phyloP scores from a whole-genome alignment of 768 basidiomycete species.

The Boletus rex-veris region DNA sequence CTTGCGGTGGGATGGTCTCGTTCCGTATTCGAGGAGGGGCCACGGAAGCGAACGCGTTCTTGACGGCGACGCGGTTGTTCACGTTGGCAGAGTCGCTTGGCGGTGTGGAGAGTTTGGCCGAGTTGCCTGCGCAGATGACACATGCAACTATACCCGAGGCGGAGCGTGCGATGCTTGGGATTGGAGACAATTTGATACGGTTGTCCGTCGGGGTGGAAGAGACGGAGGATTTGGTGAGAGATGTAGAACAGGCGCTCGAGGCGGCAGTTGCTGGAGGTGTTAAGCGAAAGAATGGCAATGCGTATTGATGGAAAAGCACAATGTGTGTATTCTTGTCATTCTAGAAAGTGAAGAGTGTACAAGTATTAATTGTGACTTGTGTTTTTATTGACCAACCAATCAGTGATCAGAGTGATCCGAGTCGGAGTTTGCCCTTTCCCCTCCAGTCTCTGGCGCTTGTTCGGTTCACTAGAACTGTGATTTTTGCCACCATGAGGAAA shows the following conservation, averaged over 20 bases:
- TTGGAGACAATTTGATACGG: slow-evolving; percentile 72
- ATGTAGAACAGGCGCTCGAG: slow-evolving; percentile 28
- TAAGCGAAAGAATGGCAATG: slow-evolving; percentile 2
- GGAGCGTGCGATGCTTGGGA: slow-evolving; percentile 68
- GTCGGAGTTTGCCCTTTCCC: too few species aligned
- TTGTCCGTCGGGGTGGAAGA: slow-evolving; percentile 91
- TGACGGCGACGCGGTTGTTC: slow-evolving; percentile 64
- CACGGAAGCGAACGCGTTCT: slow-evolving; percentile 59
- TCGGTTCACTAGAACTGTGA: too few species aligned
- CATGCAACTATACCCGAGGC: slow-evolving; percentile 72
- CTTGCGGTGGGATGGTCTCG: slow-evolving; percentile 88
- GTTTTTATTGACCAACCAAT: too few species aligned
- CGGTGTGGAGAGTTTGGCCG: slow-evolving; percentile 88
- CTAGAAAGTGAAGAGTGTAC: too few species aligned
- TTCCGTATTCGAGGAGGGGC: slow-evolving; percentile 57
- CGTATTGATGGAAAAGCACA: background rate
- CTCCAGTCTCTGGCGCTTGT: too few species aligned
- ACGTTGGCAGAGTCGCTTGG: slow-evolving; percentile 86
- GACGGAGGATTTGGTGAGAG: slow-evolving; percentile 64
- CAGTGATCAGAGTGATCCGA: too few species aligned
- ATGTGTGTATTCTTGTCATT: too few species aligned
- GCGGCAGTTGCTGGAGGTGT: slow-evolving; percentile 4
- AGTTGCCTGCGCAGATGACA: slow-evolving; percentile 87
- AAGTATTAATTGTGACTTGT: too few species aligned
- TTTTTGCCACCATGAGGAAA: background rate